Conservation (phyloP, 352 stramenopile genomes). For the Globisporangium acanthophoron region DNA sequence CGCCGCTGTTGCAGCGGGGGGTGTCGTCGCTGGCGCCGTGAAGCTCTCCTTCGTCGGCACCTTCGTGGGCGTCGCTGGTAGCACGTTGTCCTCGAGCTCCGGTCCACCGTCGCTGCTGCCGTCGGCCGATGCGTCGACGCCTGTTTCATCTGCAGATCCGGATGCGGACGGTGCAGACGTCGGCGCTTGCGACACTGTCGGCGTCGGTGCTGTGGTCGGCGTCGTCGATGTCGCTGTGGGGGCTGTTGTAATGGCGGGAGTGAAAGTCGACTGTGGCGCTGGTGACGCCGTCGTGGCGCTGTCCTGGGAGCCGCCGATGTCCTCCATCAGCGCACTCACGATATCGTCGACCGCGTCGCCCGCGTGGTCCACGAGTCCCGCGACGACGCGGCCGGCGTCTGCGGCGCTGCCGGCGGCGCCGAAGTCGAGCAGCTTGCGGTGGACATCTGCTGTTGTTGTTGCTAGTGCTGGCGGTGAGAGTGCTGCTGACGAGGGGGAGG, state of each 20-base stretch:
- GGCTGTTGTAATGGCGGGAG: not conserved
- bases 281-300: not conserved
- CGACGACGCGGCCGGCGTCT: slow-evolving; percentile 7
- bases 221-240: not conserved
- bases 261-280: not conserved
- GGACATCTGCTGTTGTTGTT: not conserved
- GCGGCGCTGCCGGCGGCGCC: not conserved
- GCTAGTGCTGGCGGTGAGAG: not conserved
- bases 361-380: slow-evolving; percentile 1
- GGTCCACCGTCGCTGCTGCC: not conserved
- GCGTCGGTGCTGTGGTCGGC: not conserved
- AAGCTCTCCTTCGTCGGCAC: not conserved
- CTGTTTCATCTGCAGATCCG: too few species aligned
- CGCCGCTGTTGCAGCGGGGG: too few species aligned
- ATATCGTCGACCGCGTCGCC: not conserved
- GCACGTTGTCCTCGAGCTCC: slow-evolving; percentile 11
- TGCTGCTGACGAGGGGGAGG: too few species aligned
- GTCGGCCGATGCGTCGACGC: not conserved
- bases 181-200: not conserved
- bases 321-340: not conserved
- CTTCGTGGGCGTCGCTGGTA: slow-evolving; percentile 1
- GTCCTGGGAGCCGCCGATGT: not conserved
- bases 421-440: slow-evolving; percentile 8
- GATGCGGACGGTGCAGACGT: not conserved
- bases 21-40: too few species aligned